phyloP scores from a whole-genome alignment of 176 grass and related monocot species.

The Pontederia crassipes region DNA sequence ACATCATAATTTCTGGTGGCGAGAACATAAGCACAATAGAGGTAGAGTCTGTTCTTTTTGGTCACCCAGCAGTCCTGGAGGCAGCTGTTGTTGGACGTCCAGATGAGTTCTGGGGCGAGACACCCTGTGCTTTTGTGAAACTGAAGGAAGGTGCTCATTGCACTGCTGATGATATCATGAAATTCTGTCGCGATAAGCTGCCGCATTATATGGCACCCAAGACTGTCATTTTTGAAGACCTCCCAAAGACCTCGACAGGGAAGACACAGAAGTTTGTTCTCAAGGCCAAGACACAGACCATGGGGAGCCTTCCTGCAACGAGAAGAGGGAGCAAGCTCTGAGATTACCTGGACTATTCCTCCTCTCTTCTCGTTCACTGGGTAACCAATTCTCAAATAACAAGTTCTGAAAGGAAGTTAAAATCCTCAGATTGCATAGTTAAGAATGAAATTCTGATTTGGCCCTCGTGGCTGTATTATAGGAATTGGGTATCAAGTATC shows the following conservation, averaged over 20 bases:
- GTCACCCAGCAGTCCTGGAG: constrained; percentile 57
- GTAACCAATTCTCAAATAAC: too few species aligned
- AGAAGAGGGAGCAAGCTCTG: too few species aligned
- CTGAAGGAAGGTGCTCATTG: constrained; percentile 17
- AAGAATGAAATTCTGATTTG: too few species aligned
- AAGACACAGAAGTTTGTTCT: constrained; percentile 82
- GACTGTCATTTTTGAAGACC: constrained; percentile 56
- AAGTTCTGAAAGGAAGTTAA: too few species aligned
- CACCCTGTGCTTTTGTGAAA: constrained; percentile 71
- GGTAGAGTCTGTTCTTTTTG: constrained; percentile 64
- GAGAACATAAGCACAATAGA: constrained; percentile 92
- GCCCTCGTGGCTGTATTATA: too few species aligned
- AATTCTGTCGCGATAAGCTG: constrained; percentile 46
- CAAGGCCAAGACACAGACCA: constrained; percentile 49
- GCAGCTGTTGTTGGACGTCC: constrained; percentile 63
- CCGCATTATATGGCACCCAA: constrained; percentile 69
- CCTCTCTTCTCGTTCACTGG: too few species aligned
- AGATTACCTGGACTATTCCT: too few species aligned
- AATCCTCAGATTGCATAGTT: too few species aligned
- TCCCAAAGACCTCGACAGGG: constrained; percentile 83
- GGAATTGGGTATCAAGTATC: too few species aligned
- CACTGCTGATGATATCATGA: constrained; percentile 40
- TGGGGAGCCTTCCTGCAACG: too few species aligned
- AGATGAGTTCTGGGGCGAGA: constrained; percentile 85
- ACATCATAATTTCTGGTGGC: constrained; percentile 80